Conservation (phyloP, 169 alveolate species). For the Babesia ovis region DNA sequence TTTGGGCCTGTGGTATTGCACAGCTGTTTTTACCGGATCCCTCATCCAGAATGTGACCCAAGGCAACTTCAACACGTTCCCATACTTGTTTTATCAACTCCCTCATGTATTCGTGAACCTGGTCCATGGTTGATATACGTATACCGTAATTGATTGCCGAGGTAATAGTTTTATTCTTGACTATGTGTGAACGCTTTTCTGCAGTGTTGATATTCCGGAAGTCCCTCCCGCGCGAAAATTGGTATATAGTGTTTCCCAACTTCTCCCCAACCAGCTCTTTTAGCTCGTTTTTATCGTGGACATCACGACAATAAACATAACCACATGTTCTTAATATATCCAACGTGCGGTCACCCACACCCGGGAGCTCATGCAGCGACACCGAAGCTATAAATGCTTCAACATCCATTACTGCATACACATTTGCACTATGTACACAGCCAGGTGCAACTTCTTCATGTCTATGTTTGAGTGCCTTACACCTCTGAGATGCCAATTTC, state of each 20-base stretch:
- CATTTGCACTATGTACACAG: neutral
- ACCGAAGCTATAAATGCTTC: conserved; percentile 35
- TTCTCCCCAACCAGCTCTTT: conserved; percentile 34
- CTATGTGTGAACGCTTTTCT: conserved; percentile 33
- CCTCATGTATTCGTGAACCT: conserved; percentile 31
- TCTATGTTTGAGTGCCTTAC: conserved; percentile 27
- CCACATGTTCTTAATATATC: conserved; percentile 28
- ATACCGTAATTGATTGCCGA: conserved; percentile 33
- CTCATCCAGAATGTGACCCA: neutral
- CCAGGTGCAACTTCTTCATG: neutral
- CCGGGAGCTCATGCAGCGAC: conserved; percentile 38
- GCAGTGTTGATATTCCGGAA: conserved; percentile 43
- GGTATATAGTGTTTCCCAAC: conserved; percentile 36
- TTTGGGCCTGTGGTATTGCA: conserved; percentile 10
- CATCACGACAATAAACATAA: conserved; percentile 21
- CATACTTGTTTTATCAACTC: conserved; percentile 26
- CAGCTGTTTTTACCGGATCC: neutral
- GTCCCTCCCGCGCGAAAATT: conserved; percentile 40
- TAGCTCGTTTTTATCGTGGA: conserved; percentile 21
- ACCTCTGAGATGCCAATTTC: conserved; percentile 47
- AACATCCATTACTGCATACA: conserved; percentile 35
- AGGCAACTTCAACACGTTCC: conserved; percentile 25
- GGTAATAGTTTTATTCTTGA: conserved; percentile 38
- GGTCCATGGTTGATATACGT: conserved; percentile 7
- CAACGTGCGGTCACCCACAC: conserved; percentile 41